A percentile compares a stretch with the other conserved stretches of the same genome.
Evolutionary conservation across 208 protist genomes (phyloP).

Genomic region (Trypanosoma vivax): DNA sequence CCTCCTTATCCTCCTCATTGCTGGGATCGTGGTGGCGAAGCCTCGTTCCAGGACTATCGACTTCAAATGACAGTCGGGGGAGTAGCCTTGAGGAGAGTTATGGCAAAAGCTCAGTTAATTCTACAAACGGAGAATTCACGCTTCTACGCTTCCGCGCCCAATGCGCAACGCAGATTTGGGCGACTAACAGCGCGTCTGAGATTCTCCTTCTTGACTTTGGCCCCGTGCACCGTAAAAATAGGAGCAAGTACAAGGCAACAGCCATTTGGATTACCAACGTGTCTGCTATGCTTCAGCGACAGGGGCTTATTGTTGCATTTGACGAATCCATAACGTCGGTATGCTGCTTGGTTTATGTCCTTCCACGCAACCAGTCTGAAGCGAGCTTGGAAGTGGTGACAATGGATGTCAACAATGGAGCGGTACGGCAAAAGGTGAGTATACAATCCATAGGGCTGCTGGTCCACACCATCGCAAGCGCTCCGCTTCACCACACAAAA

Average conservation of each 20-base stretch:
- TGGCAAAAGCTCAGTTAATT: not conserved
- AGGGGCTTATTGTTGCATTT: slow-evolving; percentile 32
- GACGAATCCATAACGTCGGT: slow-evolving; percentile 41
- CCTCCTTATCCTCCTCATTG: slow-evolving; percentile 14
- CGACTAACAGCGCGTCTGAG: slow-evolving; percentile 40
- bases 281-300: slow-evolving; percentile 29
- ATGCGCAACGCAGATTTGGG: slow-evolving; percentile 40
- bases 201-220: slow-evolving; percentile 48
- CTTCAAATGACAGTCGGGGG: not conserved
- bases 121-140: slow-evolving; percentile 29
- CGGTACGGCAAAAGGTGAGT: slow-evolving; percentile 43
- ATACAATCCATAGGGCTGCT: slow-evolving; percentile 55
- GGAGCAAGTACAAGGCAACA: slow-evolving; percentile 3
- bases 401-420: slow-evolving; percentile 37
- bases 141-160: slow-evolving; percentile 37
- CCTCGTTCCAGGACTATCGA: slow-evolving; percentile 11
- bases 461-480: slow-evolving; percentile 23
- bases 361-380: slow-evolving; percentile 11
- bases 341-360: slow-evolving; percentile 29
- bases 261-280: slow-evolving; percentile 60
- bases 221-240: not conserved
- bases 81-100: not conserved
- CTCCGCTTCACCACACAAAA: slow-evolving; percentile 51
- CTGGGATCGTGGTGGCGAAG: slow-evolving; percentile 16
- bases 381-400: slow-evolving; percentile 47